phyloP scores from a whole-genome alignment of 768 basidiomycete genomes.

The Hypholoma sublateritium region DNA sequence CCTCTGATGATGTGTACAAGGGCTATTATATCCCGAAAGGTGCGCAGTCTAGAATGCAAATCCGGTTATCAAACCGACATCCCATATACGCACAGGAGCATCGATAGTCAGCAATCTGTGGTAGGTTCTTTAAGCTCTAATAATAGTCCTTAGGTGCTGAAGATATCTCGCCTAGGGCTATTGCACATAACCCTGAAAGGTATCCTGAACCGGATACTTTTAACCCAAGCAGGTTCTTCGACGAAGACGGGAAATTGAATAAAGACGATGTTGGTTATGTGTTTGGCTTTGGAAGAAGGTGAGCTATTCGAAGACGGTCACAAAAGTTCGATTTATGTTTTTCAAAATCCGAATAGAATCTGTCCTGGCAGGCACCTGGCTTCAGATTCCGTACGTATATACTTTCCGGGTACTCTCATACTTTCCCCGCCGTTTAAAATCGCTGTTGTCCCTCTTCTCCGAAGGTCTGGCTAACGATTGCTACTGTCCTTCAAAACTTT shows the following conservation, averaged over 20 bases:
- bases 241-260: neutral
- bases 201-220: neutral
- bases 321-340: neutral
- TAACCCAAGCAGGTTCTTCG: neutral
- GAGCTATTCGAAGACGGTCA: neutral
- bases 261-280: neutral
- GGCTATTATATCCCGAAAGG: constrained; percentile 5
- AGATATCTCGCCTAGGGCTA: neutral
- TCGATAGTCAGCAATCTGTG: neutral
- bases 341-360: neutral
- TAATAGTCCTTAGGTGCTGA: too few species aligned
- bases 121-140: neutral
- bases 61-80: neutral
- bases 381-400: neutral
- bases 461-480: constrained; percentile 1
- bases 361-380: constrained; percentile 1
- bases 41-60: neutral
- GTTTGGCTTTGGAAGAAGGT: constrained; percentile 6
- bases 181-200: neutral
- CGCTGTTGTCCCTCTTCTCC: too few species aligned
- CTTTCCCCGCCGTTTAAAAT: neutral
- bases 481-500: neutral
- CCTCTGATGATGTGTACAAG: constrained; percentile 3
- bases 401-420: too few species aligned
- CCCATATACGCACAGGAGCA: neutral